A percentile compares a stretch with the other conserved stretches of the same genome.
These are phyloP conservation scores for Stagonosporopsis vannaccii DNA, from an alignment of 2,329 filamentous ascomycete species.

Conservation along the genomic window DNA sequence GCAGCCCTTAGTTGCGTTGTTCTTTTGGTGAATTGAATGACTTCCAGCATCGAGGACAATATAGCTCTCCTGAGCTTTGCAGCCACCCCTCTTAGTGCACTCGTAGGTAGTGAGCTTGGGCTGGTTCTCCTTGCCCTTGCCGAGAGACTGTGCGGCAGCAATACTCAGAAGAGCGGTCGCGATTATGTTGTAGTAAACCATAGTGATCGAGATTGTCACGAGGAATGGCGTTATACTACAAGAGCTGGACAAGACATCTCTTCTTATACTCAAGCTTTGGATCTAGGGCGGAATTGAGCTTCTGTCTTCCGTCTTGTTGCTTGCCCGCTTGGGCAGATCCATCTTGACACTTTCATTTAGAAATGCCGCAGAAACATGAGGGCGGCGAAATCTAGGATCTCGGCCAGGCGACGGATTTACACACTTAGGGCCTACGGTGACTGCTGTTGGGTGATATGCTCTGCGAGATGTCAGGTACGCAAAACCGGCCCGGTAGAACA, in stretches of 20 bases:
- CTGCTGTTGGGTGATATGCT: not conserved
- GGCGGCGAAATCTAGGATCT: not conserved
- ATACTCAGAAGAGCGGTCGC: conserved; percentile 37
- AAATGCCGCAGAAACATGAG: not conserved
- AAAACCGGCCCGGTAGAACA: conserved; percentile 16
- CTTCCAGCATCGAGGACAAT: conserved; percentile 60
- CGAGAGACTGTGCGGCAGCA: conserved; percentile 41
- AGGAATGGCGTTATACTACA: conserved; percentile 13
- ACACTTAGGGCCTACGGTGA: not conserved
- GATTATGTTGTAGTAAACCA: conserved; percentile 37
- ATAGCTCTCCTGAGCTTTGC: conserved; percentile 56
- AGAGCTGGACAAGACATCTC: conserved; percentile 1
- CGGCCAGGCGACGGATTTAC: not conserved
- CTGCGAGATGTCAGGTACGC: conserved; percentile 16
- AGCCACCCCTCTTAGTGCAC: conserved; percentile 61
- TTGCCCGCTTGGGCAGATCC: not conserved
- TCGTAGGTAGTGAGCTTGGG: conserved; percentile 61
- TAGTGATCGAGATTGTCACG: conserved; percentile 15
- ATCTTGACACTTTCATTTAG: conserved; percentile 6
- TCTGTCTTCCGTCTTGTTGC: conserved; percentile 6
- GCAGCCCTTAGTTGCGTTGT: conserved; percentile 42
- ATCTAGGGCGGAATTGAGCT: conserved; percentile 5
- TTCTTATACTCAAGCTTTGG: conserved; percentile 14
- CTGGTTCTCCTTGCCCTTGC: conserved; percentile 55
- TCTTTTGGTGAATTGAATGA: conserved; percentile 55